Evolutionary conservation across 352 stramenopile genomes (phyloP).

Genomic region (Thalassiosira exigua): DNA sequence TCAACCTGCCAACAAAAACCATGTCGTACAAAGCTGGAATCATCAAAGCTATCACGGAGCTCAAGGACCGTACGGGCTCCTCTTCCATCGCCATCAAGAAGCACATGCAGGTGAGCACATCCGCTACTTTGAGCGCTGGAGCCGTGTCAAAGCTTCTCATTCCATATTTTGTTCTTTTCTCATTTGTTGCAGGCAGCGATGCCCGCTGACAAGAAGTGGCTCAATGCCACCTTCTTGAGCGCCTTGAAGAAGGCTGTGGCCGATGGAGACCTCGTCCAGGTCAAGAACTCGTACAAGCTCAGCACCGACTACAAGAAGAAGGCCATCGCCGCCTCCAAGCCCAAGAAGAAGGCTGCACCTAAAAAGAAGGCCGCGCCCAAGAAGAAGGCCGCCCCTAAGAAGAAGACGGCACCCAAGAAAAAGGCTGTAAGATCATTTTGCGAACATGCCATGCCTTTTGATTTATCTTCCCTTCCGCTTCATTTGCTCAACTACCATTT

Average conservation of each 20-base stretch:
- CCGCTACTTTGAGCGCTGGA: slow-evolving; percentile 14
- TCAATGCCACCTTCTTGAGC: slow-evolving; percentile 69
- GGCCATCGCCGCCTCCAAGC: slow-evolving; percentile 3
- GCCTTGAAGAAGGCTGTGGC: slow-evolving; percentile 91
- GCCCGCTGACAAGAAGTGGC: slow-evolving; percentile 68
- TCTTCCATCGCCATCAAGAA: slow-evolving; percentile 94
- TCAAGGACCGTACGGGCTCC: slow-evolving; percentile 91
- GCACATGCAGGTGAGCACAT: slow-evolving; percentile 24
- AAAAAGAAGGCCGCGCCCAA: background rate
- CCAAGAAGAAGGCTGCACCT: slow-evolving; percentile 26
- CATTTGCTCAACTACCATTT: too few relatives aligned
- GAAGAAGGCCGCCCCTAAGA: background rate
- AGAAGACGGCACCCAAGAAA: background rate
- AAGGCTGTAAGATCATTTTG: too few relatives aligned
- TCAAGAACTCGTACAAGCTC: slow-evolving; percentile 95
- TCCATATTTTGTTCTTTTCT: background rate
- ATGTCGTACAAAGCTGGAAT: slow-evolving; percentile 72
- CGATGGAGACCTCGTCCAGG: slow-evolving; percentile 89
- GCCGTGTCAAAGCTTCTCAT: slow-evolving; percentile 8
- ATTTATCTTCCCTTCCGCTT: too few relatives aligned
- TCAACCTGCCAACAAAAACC: too few relatives aligned
- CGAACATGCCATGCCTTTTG: too few relatives aligned
- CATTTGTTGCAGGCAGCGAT: slow-evolving; percentile 17
- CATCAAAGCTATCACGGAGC: slow-evolving; percentile 90
- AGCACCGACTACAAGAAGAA: slow-evolving; percentile 90